Evolutionary conservation across 768 basidiomycete species (phyloP), one percentile per base, ranked within the genome.

Genomic region (Paxillus involutus): DNA sequence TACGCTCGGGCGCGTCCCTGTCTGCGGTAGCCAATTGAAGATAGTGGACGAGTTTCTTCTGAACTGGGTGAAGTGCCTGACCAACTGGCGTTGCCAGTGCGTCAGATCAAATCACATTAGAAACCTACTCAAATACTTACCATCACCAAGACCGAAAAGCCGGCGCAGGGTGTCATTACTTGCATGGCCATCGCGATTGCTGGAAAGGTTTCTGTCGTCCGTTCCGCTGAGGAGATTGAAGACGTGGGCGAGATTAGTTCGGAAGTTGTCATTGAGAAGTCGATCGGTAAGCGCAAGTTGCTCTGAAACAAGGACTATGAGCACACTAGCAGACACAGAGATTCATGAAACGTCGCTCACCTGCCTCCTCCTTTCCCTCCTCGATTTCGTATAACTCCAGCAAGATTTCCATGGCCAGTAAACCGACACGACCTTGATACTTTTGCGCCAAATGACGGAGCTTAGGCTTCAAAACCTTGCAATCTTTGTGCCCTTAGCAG

Each of bases 341-440:
- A 30, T 24, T 3, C 33, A 40, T 10, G 35, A 13, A 0, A 19
- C 19, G 19, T 8, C 43, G 13, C 51, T 51, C 46, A 59, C 63
- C 51, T 55, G 53, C 45, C 33, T 56, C 52, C n/a, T 49, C 56
- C 7, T n/a, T n/a, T n/a, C n/a, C n/a, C n/a, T n/a, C 37, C 13
- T 11, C 53, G 44, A 52, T 53, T 8, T 52, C 43, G 9, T 49
- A 57, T 26, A 64, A 24, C 16, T 56, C 57, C 19, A 64, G 55
- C 1, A 64, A 53, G 12, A 53, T 62, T 19, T 64, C 59, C 7
- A 64, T 62, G 24, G 62, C 63, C 32, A 61, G 44, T 35, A 61
- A 16, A 37, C 62, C 59, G 16, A 57, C 55, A 16, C 55, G 55
- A 4, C 58, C 57, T 36, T 53, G 39, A 36, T 40, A 45, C 16